Base-by-base conservation (phyloP, 1,139 yeast genomes). In the Maudiozyma humilis region DNA sequence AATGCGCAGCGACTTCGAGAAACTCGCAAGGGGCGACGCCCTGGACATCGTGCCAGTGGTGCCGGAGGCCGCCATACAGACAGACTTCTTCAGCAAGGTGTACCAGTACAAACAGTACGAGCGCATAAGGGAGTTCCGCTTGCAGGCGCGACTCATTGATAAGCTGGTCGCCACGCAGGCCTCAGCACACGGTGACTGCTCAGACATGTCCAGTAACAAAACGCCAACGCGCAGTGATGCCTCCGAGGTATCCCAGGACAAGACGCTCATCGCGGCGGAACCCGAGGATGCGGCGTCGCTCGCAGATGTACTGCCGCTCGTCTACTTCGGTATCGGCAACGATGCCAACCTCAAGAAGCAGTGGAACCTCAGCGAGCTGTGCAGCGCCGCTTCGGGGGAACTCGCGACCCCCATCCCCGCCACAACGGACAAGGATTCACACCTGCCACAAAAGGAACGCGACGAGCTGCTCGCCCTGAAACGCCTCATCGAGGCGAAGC, bases 21-120 rank as follows among this genome's bases (percentile, higher is more conserved):
- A 73, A 29, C 50, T 38, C 19, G 50, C 50, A 15, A 19, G 15
- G 3, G 49, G 49, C 15, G 38, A 42, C 27, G 12, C 36, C 3
- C 29, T 12, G 4, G 49, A 47, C 15, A 56, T 59, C n/a, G 47
- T 60, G 19, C 51, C 60, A 20, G 17, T 48, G 8, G 56, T 88
- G 2, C 85, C 88, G 0, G 95, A 87, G 52, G 72, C 72, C 40
- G 82, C 87, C 55, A 71, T 91, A 3, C 65, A 83, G 40, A 64
- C 88, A 29, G 95, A 89, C 60, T 91, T 91, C 58, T 62, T 85
- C 32, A 77, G 77, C 40, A 72, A 68, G 43, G 63, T 69, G 15
- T 65, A 68, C 29, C 59, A 57, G 13, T 55, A 56, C 1, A 61
- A 55, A 43, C 57, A 50, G 12, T 51, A 46, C 6, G 55, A 54